A percentile compares a stretch with the other conserved stretches of the same genome.
phyloP scores from a whole-genome alignment of 768 basidiomycete species.

The Leccinum longicurvipes region DNA sequence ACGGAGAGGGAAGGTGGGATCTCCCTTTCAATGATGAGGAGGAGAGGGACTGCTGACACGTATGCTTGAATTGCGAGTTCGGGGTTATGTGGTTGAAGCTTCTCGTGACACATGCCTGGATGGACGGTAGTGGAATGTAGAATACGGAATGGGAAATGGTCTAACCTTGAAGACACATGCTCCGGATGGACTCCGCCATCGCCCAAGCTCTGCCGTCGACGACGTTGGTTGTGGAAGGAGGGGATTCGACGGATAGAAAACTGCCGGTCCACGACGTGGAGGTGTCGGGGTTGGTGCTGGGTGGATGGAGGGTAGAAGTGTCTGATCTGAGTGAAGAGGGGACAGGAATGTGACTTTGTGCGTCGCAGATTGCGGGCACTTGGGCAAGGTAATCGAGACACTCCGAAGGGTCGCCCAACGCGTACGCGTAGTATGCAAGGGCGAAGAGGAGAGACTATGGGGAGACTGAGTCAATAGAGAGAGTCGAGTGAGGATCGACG shows the following conservation, averaged over 20 bases:
- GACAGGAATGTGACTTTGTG: conserved; percentile 50
- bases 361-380: conserved; percentile 52
- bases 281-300: conserved; percentile 31
- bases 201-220: conserved; percentile 72
- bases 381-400: conserved; percentile 59
- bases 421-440: conserved; percentile 79
- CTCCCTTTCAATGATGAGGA: conserved; percentile 47
- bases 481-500: conserved; percentile 27
- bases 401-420: conserved; percentile 59
- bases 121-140: background rate
- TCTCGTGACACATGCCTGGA: conserved; percentile 76
- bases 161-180: conserved; percentile 75
- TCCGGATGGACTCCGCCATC: conserved; percentile 68
- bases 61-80: conserved; percentile 57
- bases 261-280: conserved; percentile 53
- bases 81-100: conserved; percentile 45
- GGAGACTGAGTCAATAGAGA: conserved; percentile 7
- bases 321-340: conserved; percentile 43
- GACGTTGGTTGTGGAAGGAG: conserved; percentile 49
- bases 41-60: conserved; percentile 49
- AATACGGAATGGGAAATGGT: background rate
- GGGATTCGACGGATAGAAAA: conserved; percentile 40
- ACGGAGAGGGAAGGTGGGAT: conserved; percentile 35
- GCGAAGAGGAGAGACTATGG: conserved; percentile 63
- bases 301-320: conserved; percentile 36